A percentile compares a stretch with the other conserved stretches of the same genome.
phyloP scores from a whole-genome alignment of 352 stramenopile genomes.

The Phytophthora fragariae region DNA sequence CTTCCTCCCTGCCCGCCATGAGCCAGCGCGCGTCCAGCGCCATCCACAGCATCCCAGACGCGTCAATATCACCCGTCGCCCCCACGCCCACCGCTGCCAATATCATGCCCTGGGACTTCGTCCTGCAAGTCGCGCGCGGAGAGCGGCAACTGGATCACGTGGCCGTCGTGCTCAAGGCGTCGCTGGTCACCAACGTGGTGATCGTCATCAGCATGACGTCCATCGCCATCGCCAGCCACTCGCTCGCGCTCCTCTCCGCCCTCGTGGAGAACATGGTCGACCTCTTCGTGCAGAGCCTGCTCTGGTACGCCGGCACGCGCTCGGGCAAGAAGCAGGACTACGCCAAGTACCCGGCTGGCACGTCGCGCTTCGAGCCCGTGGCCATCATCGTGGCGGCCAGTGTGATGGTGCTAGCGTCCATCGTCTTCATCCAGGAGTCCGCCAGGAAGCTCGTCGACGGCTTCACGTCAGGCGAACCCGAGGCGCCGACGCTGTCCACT shows the following conservation, averaged over 20 bases:
- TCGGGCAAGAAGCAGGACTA: conserved; percentile 78
- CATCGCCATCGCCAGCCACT: conserved; percentile 79
- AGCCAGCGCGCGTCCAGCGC: conserved; percentile 10
- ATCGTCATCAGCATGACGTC: conserved; percentile 77
- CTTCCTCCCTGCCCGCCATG: background rate
- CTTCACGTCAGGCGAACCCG: conserved; percentile 61
- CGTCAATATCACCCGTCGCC: background rate
- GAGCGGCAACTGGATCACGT: conserved; percentile 52
- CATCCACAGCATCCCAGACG: background rate
- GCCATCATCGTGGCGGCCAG: conserved; percentile 93
- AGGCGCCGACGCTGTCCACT: conserved; percentile 86
- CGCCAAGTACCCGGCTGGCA: conserved; percentile 93
- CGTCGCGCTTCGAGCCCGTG: conserved; percentile 91
- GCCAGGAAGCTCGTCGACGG: conserved; percentile 55
- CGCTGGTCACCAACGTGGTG: conserved; percentile 66
- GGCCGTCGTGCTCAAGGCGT: conserved; percentile 60
- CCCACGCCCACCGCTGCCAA: background rate
- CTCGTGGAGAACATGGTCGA: conserved; percentile 94
- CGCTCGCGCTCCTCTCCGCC: conserved; percentile 91
- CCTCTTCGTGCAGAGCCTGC: conserved; percentile 90
- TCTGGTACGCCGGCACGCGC: conserved; percentile 91
- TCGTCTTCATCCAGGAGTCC: conserved; percentile 82
- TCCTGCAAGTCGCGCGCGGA: conserved; percentile 12
- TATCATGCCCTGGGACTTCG: conserved; percentile 16
- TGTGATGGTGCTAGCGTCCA: conserved; percentile 92